Base-by-base conservation (phyloP, 2,329 filamentous ascomycete species). In the Neopestalotiopsis rosae region DNA sequence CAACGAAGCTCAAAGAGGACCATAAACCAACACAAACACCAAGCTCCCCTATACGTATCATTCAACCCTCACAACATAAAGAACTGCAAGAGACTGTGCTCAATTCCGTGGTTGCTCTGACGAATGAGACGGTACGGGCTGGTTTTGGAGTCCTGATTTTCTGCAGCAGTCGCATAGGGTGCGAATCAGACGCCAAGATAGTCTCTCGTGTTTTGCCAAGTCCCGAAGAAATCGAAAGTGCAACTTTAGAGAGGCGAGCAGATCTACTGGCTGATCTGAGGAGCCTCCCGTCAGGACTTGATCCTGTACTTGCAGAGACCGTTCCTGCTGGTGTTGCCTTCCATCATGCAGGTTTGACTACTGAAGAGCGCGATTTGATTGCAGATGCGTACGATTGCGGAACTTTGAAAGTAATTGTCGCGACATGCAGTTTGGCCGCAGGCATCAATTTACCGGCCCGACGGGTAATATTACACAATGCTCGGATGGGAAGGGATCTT, bases 371-470 rank as follows among this genome's bases (percentile, higher is more conserved):
- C 63, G 91, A 94, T 63, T 80, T 94, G 7, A 86, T 94, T 67
- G 89, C 92, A 2, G 86, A 85, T 45, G 91, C 91, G 13, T 94
- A 94, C 72, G 92, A 94, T 75, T 78, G 82, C 52, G 91, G 92
- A 0, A 82, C 87, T 5, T 77, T 94, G 20, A 91, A 91, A 72
- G 88, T 94, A 0, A 90, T 93, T 66, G 89, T 94, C 17, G 92
- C 92, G 49, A 95, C 92, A 1, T 94, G 92, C 74, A 94, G 91
- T 76, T 85, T 95, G 68, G 92, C 92, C n/a, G 92, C 92, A 14
- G 92, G 92, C n/a, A 93, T 95, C 69, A 94, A 95, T 78, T 81
- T 95, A 75, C 77, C 77, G 68, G 92, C 92, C 7, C 85, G 92
- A 66, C 84, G 92, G 72, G 92, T 95, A 0, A 93, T 95, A 69